phyloP scores from a whole-genome alignment of 2,329 filamentous ascomycete genomes.

The Chaetomium sp. region DNA sequence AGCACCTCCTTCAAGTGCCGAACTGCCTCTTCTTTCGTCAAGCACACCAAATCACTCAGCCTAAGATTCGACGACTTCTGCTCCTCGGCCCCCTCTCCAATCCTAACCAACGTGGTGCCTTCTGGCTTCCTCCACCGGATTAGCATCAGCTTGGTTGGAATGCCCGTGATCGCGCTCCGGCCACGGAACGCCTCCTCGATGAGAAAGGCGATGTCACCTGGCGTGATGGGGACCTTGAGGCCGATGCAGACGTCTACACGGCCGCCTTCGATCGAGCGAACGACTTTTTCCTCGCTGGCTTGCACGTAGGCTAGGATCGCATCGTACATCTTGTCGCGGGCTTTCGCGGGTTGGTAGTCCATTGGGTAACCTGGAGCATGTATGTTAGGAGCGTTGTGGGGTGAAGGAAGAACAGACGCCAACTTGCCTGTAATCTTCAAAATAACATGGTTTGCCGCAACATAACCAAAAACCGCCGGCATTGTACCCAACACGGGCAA shows the following conservation, averaged over 20 bases:
- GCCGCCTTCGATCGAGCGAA: constrained; percentile 43
- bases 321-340: constrained; percentile 87
- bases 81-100: constrained; percentile 60
- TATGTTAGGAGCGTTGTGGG: not conserved
- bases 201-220: constrained; percentile 78
- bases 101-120: constrained; percentile 47
- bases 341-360: constrained; percentile 75
- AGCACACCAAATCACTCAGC: constrained; percentile 70
- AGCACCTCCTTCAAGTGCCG: constrained; percentile 76
- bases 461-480: constrained; percentile 93
- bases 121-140: constrained; percentile 69
- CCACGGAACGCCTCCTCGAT: constrained; percentile 84
- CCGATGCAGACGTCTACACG: constrained; percentile 53
- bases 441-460: constrained; percentile 87
- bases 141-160: constrained; percentile 73
- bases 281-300: constrained; percentile 69
- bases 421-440: constrained; percentile 55
- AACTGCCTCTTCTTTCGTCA: constrained; percentile 86
- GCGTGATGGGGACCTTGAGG: constrained; percentile 70
- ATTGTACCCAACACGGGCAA: constrained; percentile 92
- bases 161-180: constrained; percentile 73
- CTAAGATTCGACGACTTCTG: constrained; percentile 70
- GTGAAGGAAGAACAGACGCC: not conserved
- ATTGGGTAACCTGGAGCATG: constrained; percentile 64
- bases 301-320: constrained; percentile 70